A percentile compares a stretch with the other conserved stretches of the same genome.
These are phyloP conservation scores for Grammothele lineata DNA, from an alignment of 768 basidiomycete species.

Conservation along the genomic window DNA sequence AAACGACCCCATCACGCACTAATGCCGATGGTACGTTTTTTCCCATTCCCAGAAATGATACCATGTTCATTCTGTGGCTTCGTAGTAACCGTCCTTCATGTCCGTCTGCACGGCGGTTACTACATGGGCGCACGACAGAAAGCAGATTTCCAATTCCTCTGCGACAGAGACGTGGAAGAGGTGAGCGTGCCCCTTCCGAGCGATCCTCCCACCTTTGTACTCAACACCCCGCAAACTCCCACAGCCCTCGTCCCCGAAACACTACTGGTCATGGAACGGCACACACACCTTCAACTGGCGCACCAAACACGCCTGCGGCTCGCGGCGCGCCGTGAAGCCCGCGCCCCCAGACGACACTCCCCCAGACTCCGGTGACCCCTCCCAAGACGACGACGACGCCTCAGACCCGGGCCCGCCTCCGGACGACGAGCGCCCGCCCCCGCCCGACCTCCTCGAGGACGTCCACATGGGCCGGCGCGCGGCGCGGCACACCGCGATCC, in stretches of 20 bases:
- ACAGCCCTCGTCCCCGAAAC: slow-evolving; percentile 17
- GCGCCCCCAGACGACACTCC: slow-evolving; percentile 3
- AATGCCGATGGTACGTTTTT: not conserved
- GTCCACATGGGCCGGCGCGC: slow-evolving; percentile 2
- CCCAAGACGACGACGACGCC: slow-evolving; percentile 1
- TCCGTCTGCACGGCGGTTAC: slow-evolving; percentile 25
- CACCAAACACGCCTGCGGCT: slow-evolving; percentile 26
- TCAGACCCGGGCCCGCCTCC: slow-evolving; percentile 11
- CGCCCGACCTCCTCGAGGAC: slow-evolving; percentile 12
- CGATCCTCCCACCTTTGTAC: not conserved
- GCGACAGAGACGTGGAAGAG: slow-evolving; percentile 23
- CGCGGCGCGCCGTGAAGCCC: slow-evolving; percentile 1
- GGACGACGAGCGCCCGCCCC: slow-evolving; percentile 4
- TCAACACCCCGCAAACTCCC: not conserved
- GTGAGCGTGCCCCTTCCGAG: slow-evolving; percentile 12
- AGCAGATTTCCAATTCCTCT: slow-evolving; percentile 25
- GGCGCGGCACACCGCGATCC: slow-evolving; percentile 10
- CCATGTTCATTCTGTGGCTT: not conserved
- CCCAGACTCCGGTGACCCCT: too few relatives aligned
- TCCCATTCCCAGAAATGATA: not conserved
- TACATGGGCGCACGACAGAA: slow-evolving; percentile 24
- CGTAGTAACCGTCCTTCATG: slow-evolving; percentile 17
- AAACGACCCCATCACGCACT: slow-evolving; percentile 8
- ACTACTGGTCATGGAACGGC: slow-evolving; percentile 22
- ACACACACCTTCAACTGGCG: slow-evolving; percentile 26